Conservation (phyloP, 352 stramenopile species). For the Phytophthora meadii region DNA sequence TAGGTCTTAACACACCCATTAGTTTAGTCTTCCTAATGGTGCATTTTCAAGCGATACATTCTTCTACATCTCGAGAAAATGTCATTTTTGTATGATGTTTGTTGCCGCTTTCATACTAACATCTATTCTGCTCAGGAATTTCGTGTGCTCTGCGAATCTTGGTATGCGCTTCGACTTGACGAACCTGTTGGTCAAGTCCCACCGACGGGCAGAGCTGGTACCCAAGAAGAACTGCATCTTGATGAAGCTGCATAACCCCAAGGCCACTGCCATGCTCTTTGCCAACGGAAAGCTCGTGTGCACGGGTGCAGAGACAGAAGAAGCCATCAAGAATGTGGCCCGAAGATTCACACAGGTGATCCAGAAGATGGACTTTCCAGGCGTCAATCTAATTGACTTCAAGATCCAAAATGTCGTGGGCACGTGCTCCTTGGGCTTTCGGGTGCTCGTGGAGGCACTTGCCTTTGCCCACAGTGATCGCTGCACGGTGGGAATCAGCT, state of each 20-base stretch:
- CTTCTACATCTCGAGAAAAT: conserved; percentile 8
- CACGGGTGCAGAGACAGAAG: conserved; percentile 75
- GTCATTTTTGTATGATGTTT: background rate
- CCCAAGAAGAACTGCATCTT: conserved; percentile 90
- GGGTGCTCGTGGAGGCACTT: conserved; percentile 83
- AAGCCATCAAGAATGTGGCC: conserved; percentile 76
- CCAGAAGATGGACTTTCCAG: conserved; percentile 86
- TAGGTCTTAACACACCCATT: background rate
- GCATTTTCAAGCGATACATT: background rate
- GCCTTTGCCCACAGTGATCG: conserved; percentile 76
- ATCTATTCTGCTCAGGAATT: conserved; percentile 52
- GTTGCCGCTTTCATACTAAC: conserved; percentile 1
- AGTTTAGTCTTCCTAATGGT: background rate
- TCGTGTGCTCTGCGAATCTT: conserved; percentile 81
- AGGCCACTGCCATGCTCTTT: conserved; percentile 85
- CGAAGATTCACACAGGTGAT: conserved; percentile 87
- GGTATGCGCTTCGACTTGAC: conserved; percentile 84
- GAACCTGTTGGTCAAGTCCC: conserved; percentile 76
- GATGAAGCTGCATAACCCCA: conserved; percentile 79
- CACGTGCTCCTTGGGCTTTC: conserved; percentile 73
- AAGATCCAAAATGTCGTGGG: conserved; percentile 89
- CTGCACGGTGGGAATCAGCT: conserved; percentile 60
- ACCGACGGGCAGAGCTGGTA: conserved; percentile 75
- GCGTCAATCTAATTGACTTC: conserved; percentile 89
- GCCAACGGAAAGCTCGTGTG: conserved; percentile 86